Evolutionary conservation across 768 basidiomycete genomes (phyloP), one percentile per base, ranked within the genome.

Genomic region (Phylloporus sp.): DNA sequence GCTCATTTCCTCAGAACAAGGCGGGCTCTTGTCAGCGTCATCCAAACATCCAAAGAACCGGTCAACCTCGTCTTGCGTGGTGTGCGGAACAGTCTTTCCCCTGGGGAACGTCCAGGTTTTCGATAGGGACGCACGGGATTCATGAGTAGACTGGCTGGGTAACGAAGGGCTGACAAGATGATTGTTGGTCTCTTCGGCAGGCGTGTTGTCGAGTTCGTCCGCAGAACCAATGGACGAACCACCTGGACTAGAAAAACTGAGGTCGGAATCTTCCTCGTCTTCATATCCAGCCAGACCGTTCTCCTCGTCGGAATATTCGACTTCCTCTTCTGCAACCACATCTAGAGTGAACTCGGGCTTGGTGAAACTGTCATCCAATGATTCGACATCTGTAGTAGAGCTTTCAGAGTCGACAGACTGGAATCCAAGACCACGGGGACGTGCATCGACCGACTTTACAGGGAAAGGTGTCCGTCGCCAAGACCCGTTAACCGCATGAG

Each of bases 21-120:
- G 69, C 6, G 81, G 80, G 0, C 76, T 70, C 33, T 75, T 72
- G 53, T 78, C 76, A 31, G 79, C 67, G 38, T 78, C 77, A 37
- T 75, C 76, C 51, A 78, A 57, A 46, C 86, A 90, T 34, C 78
- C 81, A 55, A 90, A 90, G 74, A 90, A 90, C 27, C 72, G 75
- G 60, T 90, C 88, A 9, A 85, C 70, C n/a, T 81, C 77, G 2
- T 66, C 52, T 29, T 58, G 52, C 11, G 55, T 51, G 18, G 48
- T 50, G 22, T 43, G 42, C 17, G 31, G 57, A 57, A 56, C 29
- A 21, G 57, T 26, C 39, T 53, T 58, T 18, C 64, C 71, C 44
- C 52, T 70, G 3, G 79, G 79, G 64, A 88, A 89, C 0, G 82
- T 80, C 86, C 86, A 88, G 0, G 72, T 72, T 65, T 78, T 81